phyloP scores from a whole-genome alignment of 164 flowering plant species.

The Aristolochia californica region DNA sequence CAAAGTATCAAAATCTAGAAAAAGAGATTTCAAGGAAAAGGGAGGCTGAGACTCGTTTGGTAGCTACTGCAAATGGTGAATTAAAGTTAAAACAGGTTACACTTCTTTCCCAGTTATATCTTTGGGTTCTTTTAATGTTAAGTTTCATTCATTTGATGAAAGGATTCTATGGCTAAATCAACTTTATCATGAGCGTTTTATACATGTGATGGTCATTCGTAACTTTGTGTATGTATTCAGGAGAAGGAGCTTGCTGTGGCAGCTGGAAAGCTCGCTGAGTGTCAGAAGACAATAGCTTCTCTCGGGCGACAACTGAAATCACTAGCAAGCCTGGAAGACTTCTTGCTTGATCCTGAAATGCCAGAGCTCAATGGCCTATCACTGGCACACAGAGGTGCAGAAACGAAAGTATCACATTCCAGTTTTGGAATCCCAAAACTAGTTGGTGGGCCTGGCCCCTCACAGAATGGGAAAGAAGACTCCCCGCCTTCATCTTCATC shows the following conservation, averaged over 20 bases:
- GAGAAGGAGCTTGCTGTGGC: constrained; percentile 64
- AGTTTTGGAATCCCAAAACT: constrained; percentile 15
- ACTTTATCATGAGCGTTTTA: too few species aligned
- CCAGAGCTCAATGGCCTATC: constrained; percentile 26
- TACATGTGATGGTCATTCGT: too few species aligned
- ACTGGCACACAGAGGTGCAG: constrained; percentile 18
- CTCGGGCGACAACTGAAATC: constrained; percentile 73
- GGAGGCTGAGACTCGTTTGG: constrained; percentile 27
- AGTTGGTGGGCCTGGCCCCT: constrained; percentile 14
- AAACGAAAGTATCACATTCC: constrained; percentile 27
- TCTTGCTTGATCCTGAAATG: constrained; percentile 48
- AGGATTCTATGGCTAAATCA: too few species aligned
- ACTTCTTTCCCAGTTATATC: neutral
- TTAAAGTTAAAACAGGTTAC: constrained; percentile 56
- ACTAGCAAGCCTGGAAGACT: constrained; percentile 75
- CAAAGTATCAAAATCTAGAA: constrained; percentile 43
- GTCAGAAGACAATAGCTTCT: constrained; percentile 85
- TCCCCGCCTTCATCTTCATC: constrained; percentile 37
- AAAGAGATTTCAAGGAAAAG: constrained; percentile 36
- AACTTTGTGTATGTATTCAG: constrained; percentile 23
- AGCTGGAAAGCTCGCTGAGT: constrained; percentile 82
- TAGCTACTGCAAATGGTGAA: constrained; percentile 25
- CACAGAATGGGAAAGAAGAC: constrained; percentile 16
- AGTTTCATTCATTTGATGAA: neutral
- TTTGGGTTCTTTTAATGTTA: neutral